Evolutionary conservation across 1,284 basidiomycete species (phyloP), one percentile per base, ranked within the genome.

Genomic region (Cerrena zonata): DNA sequence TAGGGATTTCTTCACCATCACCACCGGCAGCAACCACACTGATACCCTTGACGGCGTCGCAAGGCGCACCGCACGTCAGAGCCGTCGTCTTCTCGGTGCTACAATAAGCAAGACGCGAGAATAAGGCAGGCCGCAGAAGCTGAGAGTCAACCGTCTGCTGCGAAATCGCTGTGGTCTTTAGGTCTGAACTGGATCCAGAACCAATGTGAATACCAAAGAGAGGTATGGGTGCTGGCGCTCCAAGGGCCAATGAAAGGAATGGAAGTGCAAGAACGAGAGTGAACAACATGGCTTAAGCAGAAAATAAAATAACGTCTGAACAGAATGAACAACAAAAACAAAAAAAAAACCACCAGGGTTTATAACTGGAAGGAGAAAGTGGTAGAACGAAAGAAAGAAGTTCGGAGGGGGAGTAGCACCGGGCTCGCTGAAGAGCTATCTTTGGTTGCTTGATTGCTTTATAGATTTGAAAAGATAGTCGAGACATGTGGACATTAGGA

Each of bases 71-170:
- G 50, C 73, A 75, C 22, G 58, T 59, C 67, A 65, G 69, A 50
- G 54, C 62, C 5, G 62, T 55, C 4, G 74, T 65, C 2, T 63
- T 56, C 5, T 39, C 56, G 5, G 59, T 62, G 3, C 67, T 63
- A 58, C 73, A 75, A 57, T 74, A 76, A 25, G 66, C 71, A n/a
- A 69, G 62, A 11, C 71, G 68, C 36, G 64, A 57, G 57, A 75
- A 75, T 36, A 66, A 58, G 2, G 69, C 72, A 18, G 73, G 71
- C 5, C 70, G 69, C 26, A 66, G 50, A 48, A 74, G 43, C 53
- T 70, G 53, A 12, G 45, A 49, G n/a, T 50, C 50, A 45, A 65
- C 58, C 4, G 53, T 55, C 21, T 47, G 51, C 44, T 62, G 59
- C 2, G 64, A 59, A 38, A 65, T 45, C 1, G 58, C 12, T 1